Evolutionary conservation across 371 early-diverging fungal genomes (phyloP).

Genomic region (Circinella minor): DNA sequence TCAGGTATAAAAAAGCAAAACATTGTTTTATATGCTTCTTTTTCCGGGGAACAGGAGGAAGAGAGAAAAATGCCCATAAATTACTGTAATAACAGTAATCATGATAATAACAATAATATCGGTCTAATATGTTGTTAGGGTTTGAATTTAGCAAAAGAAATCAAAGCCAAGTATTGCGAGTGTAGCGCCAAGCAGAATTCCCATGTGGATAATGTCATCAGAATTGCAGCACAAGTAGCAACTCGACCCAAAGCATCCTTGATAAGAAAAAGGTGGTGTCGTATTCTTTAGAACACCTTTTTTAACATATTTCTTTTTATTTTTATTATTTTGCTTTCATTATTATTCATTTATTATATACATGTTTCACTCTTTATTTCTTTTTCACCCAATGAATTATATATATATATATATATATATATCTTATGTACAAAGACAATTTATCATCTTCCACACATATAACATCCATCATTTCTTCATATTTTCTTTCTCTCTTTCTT

Average conservation of each 20-base stretch:
- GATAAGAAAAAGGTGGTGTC: conserved; percentile 22
- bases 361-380: background rate
- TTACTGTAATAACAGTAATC: background rate
- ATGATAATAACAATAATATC: background rate
- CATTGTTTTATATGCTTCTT: background rate
- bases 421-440: no score
- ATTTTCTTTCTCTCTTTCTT: background rate
- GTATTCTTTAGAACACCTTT: conserved; percentile 7
- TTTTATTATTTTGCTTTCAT: background rate
- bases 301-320: background rate
- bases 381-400: background rate
- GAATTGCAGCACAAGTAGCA: conserved; percentile 35
- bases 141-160: conserved; percentile 70
- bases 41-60: background rate
- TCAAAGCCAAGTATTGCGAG: conserved; percentile 83
- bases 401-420: no score
- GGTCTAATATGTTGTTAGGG: conserved; percentile 45
- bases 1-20: conserved; percentile 21
- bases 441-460: no score
- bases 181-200: conserved; percentile 84
- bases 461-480: background rate
- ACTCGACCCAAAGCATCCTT: conserved; percentile 26
- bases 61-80: background rate
- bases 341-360: background rate
- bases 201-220: conserved; percentile 81